Evolutionary conservation across 2,329 filamentous ascomycete genomes (phyloP), one percentile per base, ranked within the genome.

Genomic region (Neophaeococcomyces aloes): DNA sequence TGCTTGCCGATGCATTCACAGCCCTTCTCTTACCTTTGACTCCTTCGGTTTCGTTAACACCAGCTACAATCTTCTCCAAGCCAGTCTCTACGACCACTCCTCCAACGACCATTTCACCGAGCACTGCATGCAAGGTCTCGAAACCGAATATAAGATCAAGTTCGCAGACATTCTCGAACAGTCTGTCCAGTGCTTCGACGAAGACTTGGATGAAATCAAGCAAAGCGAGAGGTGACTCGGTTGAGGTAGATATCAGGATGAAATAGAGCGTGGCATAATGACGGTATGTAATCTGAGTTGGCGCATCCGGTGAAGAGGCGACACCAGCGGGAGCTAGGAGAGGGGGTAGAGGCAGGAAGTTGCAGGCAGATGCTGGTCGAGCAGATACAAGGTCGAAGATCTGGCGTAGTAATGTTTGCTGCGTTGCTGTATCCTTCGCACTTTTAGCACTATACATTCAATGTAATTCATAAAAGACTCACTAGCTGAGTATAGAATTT

Each of bases 401-500:
- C 64, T 98, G 91, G 39, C 85, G 86, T 54, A 98, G 94, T 46
- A 98, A 79, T 33, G 88, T 84, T 68, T 98, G 91, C 64, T 98
- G 89, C 30, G 95, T 93, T 65, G 84, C 86, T 17, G 91, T 96
- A 67, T 98, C 91, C 91, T 96, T 57, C 37, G 5, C 7, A 21
- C 30, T n/a, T 10, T 35, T 27, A 35, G 19, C 19, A 32, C n/a
- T 6, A 6, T 3, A 5, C 10, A 27, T 45, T 15, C 13, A 23
- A 23, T 7, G 31, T 17, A 5, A 17, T 17, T 34, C n/a, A 31
- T 18, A 13, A 30, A 34, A 40, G 42, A 58, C 67, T 48, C 66
- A 94, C 89, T 54, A 98, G 79, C 63, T 96, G 89, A 2, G 89
- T 95, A 64, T 98, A 98, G 72, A 98, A 98, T 60, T 96, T 96